Percentiles rank a stretch among this genome's conserved stretches.
These are phyloP conservation scores for Termitomyces sp. DNA, from an alignment of 768 basidiomycete species.

Conservation along the genomic window DNA sequence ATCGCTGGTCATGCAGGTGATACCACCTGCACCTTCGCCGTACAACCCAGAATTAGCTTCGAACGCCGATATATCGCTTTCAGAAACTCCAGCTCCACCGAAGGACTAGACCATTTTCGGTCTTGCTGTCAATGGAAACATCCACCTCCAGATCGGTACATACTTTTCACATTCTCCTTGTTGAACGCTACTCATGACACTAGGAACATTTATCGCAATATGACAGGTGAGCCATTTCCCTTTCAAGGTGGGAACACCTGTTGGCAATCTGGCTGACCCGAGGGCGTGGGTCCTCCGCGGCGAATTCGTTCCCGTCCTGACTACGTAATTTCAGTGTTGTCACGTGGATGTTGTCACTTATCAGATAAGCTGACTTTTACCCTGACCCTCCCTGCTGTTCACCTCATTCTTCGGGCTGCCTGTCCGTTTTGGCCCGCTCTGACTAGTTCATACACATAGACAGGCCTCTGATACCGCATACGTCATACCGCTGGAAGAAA, in stretches of 20 bases:
- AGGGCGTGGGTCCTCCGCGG: neutral
- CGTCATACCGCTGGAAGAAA: slow-evolving; percentile 5
- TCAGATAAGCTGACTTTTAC: slow-evolving; percentile 14
- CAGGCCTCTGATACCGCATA: neutral
- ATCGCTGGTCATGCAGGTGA: neutral
- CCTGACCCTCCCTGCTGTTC: neutral
- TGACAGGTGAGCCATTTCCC: neutral
- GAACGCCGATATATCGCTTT: neutral
- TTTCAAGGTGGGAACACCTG: neutral
- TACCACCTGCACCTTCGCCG: neutral
- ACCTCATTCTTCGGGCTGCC: neutral
- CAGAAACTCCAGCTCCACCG: neutral
- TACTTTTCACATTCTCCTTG: neutral
- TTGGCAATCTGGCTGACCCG: neutral
- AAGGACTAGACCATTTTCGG: neutral
- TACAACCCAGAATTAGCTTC: neutral
- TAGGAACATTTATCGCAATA: neutral
- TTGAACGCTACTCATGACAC: neutral
- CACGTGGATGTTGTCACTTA: slow-evolving; percentile 7
- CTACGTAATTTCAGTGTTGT: neutral
- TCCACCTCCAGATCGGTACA: neutral
- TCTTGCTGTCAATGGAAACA: neutral
- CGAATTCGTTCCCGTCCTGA: neutral
- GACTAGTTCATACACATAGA: neutral
- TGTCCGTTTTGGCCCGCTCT: neutral